Percentiles rank a stretch among this genome's conserved stretches.
phyloP scores from a whole-genome alignment of 495 filamentous ascomycete species.

The Choiromyces venosus region DNA sequence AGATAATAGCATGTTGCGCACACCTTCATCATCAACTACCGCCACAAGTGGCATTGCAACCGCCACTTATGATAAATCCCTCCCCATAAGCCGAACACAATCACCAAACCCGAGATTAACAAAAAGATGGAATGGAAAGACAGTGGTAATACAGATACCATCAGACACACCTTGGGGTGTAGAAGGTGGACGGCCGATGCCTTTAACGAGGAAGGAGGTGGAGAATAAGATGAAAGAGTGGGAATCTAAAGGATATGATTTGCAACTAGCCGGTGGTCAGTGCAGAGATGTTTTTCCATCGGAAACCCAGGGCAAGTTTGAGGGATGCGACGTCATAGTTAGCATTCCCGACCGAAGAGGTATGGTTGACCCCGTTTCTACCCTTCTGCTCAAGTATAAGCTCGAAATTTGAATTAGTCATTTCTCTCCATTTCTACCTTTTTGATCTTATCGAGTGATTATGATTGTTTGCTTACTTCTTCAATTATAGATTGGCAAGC shows the following conservation, averaged over 20 bases:
- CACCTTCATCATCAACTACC: conserved; percentile 30
- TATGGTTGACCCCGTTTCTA: conserved; percentile 11
- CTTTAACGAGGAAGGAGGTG: conserved; percentile 59
- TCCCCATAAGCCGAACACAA: conserved; percentile 29
- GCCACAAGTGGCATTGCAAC: conserved; percentile 20
- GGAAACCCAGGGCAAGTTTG: conserved; percentile 52
- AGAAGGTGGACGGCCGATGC: conserved; percentile 53
- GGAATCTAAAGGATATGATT: conserved; percentile 70
- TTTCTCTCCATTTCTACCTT: not conserved
- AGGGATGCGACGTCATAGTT: conserved; percentile 51
- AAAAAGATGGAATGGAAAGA: conserved; percentile 63
- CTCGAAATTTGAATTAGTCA: not conserved
- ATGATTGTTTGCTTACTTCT: not conserved
- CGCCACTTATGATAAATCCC: conserved; percentile 2
- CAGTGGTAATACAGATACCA: conserved; percentile 65
- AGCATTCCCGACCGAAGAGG: conserved; percentile 65
- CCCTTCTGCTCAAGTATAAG: not conserved
- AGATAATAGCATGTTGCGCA: conserved; percentile 31
- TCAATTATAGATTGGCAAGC: conserved; percentile 62
- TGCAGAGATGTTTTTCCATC: conserved; percentile 71
- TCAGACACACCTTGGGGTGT: conserved; percentile 52
- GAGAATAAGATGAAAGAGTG: conserved; percentile 61
- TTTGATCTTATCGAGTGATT: not conserved
- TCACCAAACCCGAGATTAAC: conserved; percentile 33
- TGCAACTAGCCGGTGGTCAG: conserved; percentile 46